phyloP scores from a whole-genome alignment of 768 basidiomycete genomes.

The Cantharellus anzutake region DNA sequence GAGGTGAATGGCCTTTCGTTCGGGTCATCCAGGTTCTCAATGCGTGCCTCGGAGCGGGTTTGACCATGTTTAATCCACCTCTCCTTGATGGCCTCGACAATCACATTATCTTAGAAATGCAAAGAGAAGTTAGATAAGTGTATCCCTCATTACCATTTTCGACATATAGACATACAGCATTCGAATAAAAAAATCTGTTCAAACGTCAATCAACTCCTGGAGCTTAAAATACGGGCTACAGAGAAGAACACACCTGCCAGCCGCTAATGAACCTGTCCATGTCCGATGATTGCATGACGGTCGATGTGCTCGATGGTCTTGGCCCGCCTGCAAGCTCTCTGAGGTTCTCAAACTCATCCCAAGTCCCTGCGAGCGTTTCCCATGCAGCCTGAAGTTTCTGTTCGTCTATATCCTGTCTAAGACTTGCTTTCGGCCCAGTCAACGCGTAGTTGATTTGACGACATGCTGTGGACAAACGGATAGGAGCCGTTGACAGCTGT shows the following conservation, averaged over 20 bases:
- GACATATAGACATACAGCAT: conserved; percentile 38
- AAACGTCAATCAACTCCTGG: not conserved
- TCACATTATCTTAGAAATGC: conserved; percentile 46
- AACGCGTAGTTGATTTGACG: conserved; percentile 58
- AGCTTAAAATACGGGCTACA: conserved; percentile 1
- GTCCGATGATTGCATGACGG: conserved; percentile 28
- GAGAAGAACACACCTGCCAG: conserved; percentile 48
- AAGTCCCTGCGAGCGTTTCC: conserved; percentile 62
- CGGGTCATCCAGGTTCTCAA: conserved; percentile 9
- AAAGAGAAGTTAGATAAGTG: not conserved
- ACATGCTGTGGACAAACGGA: conserved; percentile 59
- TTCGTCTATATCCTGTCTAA: conserved; percentile 37
- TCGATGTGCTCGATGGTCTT: conserved; percentile 12
- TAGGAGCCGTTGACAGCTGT: conserved; percentile 33
- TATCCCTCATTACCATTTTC: not conserved
- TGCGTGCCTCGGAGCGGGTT: conserved; percentile 8
- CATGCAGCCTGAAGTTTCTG: conserved; percentile 59
- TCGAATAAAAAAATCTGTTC: conserved; percentile 74
- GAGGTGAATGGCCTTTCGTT: conserved; percentile 12
- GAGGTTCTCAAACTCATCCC: conserved; percentile 65
- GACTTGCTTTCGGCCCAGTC: conserved; percentile 60
- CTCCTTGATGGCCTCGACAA: conserved; percentile 65
- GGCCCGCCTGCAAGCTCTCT: conserved; percentile 19
- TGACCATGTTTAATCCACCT: conserved; percentile 15
- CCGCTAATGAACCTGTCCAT: conserved; percentile 54